Conservation (phyloP, 169 alveolate genomes). For the Condylostoma magnum region DNA sequence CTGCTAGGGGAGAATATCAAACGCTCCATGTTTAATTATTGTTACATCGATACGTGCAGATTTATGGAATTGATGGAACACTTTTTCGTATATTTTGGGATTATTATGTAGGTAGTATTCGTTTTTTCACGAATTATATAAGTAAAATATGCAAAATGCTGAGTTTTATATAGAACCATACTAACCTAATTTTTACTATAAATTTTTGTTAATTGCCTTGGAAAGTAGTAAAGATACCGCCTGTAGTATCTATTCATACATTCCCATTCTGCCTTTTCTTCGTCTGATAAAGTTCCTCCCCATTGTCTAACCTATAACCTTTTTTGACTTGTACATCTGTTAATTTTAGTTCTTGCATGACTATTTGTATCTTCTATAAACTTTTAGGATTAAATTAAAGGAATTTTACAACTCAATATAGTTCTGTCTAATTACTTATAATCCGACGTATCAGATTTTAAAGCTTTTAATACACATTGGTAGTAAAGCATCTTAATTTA, state of each 20-base stretch:
- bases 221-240: slow-evolving; percentile 15
- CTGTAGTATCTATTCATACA: slow-evolving; percentile 10
- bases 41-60: too few relatives aligned
- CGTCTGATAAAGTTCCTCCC: background rate
- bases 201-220: background rate
- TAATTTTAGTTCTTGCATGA: slow-evolving; percentile 10
- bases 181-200: too few relatives aligned
- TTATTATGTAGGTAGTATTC: too few relatives aligned
- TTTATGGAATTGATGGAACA: too few relatives aligned
- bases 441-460: background rate
- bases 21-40: background rate
- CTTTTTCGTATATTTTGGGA: too few relatives aligned
- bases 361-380: slow-evolving; percentile 1
- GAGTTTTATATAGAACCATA: too few relatives aligned
- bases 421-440: background rate
- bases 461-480: slow-evolving; percentile 14
- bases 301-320: background rate
- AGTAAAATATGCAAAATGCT: too few relatives aligned
- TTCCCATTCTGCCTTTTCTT: slow-evolving; percentile 2
- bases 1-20: background rate
- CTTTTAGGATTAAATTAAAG: background rate
- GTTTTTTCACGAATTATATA: too few relatives aligned
- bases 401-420: background rate
- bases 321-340: background rate
- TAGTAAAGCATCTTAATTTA: background rate